Base-by-base conservation (phyloP, 768 basidiomycete species). In the Auricularia sp. region DNA sequence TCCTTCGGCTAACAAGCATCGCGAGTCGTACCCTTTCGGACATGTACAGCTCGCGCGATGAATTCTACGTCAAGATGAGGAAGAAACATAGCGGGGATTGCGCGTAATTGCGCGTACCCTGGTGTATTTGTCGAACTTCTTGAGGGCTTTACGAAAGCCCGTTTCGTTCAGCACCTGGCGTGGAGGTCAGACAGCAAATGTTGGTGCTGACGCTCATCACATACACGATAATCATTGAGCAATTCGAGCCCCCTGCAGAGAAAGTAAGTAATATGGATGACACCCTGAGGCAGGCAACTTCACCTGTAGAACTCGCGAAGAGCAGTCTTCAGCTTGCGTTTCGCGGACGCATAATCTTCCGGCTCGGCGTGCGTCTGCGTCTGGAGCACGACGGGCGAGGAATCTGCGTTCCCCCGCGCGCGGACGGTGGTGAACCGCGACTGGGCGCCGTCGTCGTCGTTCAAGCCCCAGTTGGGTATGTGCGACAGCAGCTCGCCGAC, bases 221-320 rank as follows among this genome's bases (percentile, higher is more conserved):
- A 16, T 71, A 93, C 93, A 37, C 93, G 82, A 74, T 96, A 99
- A 71, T 92, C 92, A 69, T 93, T 90, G 67, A 99, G 78, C 62
- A 88, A 77, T 72, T 96, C 94, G 24, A 97, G 77, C 10, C 83
- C 88, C 18, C 92, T 90, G 70, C 14, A 33, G 33, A 37, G 56
- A 29, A 29, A 29, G 18, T 42, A 2, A 34, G 47, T 29, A 47
- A 29, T 29, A 29, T 29, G 29, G 29, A 29, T 3, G 29, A 29
- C 29, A 29, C 29, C 29, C 29, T 33, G 54, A n/a, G 36, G n/a
- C 35, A 42, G 36, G 35, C 21, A 35, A 63, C 18, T 13, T 6
- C 37, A 88, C 88, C 85, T 83, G 75, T 98, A 96, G 72, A 88
- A 88, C 71, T 96, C 93, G 62, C 87, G 69, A 0, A 90, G 81